Base-by-base conservation (phyloP, 2,329 filamentous ascomycete genomes). In the Sporothrix protearum region DNA sequence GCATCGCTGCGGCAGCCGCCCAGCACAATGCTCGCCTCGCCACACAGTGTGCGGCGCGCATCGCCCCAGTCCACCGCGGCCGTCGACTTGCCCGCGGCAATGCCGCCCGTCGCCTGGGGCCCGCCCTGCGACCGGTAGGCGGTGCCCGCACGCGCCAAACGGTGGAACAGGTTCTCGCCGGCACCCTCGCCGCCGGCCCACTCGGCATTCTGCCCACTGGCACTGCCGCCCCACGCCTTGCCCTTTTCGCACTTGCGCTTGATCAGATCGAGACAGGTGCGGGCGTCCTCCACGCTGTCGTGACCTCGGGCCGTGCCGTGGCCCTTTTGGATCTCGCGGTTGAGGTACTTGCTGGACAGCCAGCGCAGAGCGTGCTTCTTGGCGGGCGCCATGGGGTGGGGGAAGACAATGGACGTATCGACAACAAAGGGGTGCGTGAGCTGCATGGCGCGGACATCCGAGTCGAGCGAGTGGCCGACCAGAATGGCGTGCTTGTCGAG, bases 171-270 rank as follows among this genome's bases (percentile, higher is more conserved):
- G 76, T 93, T 95, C 81, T 99, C 96, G 53, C 89, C 90, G 61
- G 89, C 90, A 1, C 89, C 86, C 57, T 97, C 93, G 67, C 88
- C 88, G 68, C 74, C 74, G 5, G 73, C 73, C 53, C 72, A 70
- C 51, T 71, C 71, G 36, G 63, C 70, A 36, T 68, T 47, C 25
- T 63, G 64, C 22, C 51, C 71, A 55, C n/a, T 71, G 51, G 69
- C 67, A 0, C 72, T 68, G 0, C 91, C 91, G 47, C 93, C 96
- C 92, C 94, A 99, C 30, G 85, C 81, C 75, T 92, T 92, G 53
- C 96, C 96, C 81, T 92, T 96, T 80, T 98, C 94, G 79, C 95
- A 97, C 80, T 99, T 99, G 78, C 95, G 91, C 80, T 96, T 97
- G 64, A 98, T 89, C 1, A 99, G 89, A 77, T 98, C 94, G 16